Conservation (phyloP, 352 stramenopile species). For the Vaucheria bursata region DNA sequence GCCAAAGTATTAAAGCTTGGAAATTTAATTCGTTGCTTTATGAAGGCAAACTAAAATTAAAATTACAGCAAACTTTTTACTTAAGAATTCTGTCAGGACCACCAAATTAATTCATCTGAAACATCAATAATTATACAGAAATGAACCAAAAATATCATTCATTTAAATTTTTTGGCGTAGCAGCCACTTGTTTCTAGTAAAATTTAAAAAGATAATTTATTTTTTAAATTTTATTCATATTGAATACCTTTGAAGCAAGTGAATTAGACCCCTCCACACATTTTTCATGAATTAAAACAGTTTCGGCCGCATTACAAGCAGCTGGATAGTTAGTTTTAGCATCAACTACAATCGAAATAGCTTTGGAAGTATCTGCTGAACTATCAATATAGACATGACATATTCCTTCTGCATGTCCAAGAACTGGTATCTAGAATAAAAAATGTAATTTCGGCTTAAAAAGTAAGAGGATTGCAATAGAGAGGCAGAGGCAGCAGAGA, state of each 20-base stretch:
- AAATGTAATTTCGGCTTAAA: no score
- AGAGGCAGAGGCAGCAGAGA: not conserved
- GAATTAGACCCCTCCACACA: no score
- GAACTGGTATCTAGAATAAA: constrained; percentile 75
- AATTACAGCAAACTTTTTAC: no score
- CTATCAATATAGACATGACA: constrained; percentile 95
- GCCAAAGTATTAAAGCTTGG: no score
- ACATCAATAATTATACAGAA: no score
- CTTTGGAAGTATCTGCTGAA: constrained; percentile 68
- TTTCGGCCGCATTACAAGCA: constrained; percentile 95
- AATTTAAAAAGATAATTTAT: not conserved
- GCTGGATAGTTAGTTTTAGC: constrained; percentile 92
- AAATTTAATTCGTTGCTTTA: no score
- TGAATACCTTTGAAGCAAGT: constrained; percentile 46
- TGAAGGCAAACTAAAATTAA: no score
- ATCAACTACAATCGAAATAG: constrained; percentile 77
- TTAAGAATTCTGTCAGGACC: no score
- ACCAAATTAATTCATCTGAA: no score
- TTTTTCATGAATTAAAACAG: constrained; percentile 80
- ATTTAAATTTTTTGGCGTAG: no score
- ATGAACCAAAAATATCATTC: no score
- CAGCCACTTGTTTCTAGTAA: no score
- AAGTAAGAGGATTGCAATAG: not conserved
- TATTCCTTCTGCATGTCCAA: constrained; percentile 93
- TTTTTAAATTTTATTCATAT: not conserved